A percentile compares a stretch with the other conserved stretches of the same genome.
phyloP scores from a whole-genome alignment of 2,329 filamentous ascomycete species.

The Ceratocystis albifundus region DNA sequence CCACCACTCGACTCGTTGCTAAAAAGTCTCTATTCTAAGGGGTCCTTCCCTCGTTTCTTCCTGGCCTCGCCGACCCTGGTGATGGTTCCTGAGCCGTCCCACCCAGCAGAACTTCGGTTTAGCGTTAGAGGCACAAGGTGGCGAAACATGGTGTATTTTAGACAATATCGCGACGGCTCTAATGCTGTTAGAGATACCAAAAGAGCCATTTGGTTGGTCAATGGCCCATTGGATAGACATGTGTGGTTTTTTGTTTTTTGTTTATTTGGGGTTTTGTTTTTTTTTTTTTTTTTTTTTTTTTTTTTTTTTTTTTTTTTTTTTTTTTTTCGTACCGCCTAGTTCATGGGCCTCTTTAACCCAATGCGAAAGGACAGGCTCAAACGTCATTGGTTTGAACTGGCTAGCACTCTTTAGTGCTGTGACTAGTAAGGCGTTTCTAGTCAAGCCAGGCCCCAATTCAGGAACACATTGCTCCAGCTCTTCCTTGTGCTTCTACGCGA shows the following conservation, averaged over 20 bases:
- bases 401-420: neutral
- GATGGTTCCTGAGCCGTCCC: conserved; percentile 9
- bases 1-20: neutral
- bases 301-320: neutral
- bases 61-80: conserved; percentile 5
- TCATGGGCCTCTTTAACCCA: neutral
- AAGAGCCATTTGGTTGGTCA: neutral
- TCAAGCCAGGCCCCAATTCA: neutral
- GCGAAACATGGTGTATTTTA: neutral
- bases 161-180: neutral
- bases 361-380: neutral
- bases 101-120: neutral
- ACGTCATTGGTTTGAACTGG: neutral
- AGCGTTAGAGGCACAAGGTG: conserved; percentile 4
- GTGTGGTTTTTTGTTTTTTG: neutral
- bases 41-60: conserved; percentile 7
- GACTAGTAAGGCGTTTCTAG: neutral
- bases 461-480: neutral
- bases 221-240: neutral
- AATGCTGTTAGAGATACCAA: conserved; percentile 5
- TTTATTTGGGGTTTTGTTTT: too few relatives aligned
- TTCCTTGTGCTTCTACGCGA: neutral
- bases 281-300: neutral
- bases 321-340: too few relatives aligned
- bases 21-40: neutral